Conservation (phyloP, 2,329 filamentous ascomycete species). For the Thelonectria olida region DNA sequence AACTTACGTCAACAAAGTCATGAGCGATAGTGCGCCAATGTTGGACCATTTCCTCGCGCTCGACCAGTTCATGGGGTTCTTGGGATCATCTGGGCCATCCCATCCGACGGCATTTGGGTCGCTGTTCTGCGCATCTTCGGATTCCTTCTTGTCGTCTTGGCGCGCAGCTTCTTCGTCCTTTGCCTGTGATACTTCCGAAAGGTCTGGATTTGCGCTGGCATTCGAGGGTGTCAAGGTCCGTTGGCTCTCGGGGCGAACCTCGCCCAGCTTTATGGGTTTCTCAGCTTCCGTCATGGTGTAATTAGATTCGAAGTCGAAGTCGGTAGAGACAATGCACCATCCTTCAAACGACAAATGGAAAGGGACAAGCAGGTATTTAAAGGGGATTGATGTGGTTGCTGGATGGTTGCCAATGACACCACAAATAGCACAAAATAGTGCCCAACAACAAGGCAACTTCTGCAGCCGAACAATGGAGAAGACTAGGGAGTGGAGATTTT, state of each 20-base stretch:
- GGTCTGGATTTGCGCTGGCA: neutral
- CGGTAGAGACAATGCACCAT: neutral
- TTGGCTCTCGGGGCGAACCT: slow-evolving; percentile 30
- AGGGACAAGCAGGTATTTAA: neutral
- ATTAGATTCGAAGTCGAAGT: neutral
- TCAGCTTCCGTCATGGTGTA: slow-evolving; percentile 14
- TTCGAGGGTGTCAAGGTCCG: slow-evolving; percentile 28
- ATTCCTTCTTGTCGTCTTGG: neutral
- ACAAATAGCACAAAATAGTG: neutral
- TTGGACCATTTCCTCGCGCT: slow-evolving; percentile 52
- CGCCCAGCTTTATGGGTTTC: slow-evolving; percentile 8
- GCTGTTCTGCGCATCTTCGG: neutral
- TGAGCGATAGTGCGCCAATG: slow-evolving; percentile 45
- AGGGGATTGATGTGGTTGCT: neutral
- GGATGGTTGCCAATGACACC: neutral
- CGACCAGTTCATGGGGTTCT: slow-evolving; percentile 74
- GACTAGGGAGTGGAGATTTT: neutral
- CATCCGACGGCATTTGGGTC: slow-evolving; percentile 37
- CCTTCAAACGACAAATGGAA: neutral
- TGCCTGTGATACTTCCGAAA: neutral
- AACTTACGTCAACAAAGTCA: slow-evolving; percentile 41
- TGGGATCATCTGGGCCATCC: slow-evolving; percentile 53
- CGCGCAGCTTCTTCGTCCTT: slow-evolving; percentile 2
- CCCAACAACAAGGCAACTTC: neutral
- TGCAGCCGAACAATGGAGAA: neutral